Evolutionary conservation across 495 filamentous ascomycete genomes (phyloP), one percentile per base, ranked within the genome.

Genomic region (Tirmania nivea): DNA sequence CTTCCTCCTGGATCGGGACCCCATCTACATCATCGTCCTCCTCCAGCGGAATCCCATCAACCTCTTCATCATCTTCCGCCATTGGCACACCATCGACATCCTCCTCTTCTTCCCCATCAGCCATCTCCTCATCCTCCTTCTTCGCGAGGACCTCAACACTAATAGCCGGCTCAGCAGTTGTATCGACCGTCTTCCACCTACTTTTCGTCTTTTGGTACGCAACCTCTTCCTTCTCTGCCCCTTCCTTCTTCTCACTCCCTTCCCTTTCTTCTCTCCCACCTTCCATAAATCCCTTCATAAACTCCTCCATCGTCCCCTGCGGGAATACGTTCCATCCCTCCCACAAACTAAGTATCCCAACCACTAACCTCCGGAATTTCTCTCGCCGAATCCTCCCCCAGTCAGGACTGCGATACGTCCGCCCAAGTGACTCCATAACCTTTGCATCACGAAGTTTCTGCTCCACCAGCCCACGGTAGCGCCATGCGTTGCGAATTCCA

Each of bases 401-500:
- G 19, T 73, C 73, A 45, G 85, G 69, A 36, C 77, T 79, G 57
- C 82, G 80, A 31, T 88, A 79, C 51, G 95, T 72, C 54, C 75
- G 69, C 8, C 88, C 90, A 9, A 97, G 73, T 52, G 78, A 71
- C 59, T 86, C 86, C 59, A 97, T 96, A 1, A 84, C 79, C 36
- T 78, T 73, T 37, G 78, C 74, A 6, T 74, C 66, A 35, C 78
- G 77, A 8, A 97, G 69, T 0, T 80, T 78, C 0, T 70, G 68
- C 65, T 94, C 92, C 58, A 97, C 90, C 19, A 90, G 70, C 61
- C 84, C 79, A 17, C 89, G 76, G 60, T 90, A 96, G 45, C 86
- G 79, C 86, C 86, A 96, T 6, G 86, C 85, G 62, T 89, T 83
- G 0, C 85, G 75, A 35, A 94, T 82, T 0, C 86, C 85, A 1